Conservation (phyloP, 345 rosid genomes). For the Pistacia integerrima region DNA sequence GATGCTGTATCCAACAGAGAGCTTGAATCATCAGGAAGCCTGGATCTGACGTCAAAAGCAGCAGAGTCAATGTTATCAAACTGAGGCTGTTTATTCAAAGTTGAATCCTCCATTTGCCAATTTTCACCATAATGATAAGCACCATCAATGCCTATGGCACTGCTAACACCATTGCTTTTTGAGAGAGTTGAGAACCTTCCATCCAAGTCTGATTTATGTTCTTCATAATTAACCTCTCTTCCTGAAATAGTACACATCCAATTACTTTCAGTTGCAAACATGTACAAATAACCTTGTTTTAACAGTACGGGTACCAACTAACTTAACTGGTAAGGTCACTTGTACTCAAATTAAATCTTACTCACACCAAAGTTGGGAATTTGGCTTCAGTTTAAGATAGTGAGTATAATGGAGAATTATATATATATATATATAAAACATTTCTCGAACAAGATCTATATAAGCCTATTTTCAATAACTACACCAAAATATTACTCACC, state of each 20-base stretch:
- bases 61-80: constrained; percentile 17
- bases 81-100: constrained; percentile 15
- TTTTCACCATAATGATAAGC: constrained; percentile 20
- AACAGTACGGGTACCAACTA: background rate
- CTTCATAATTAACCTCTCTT: constrained; percentile 26
- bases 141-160: constrained; percentile 25
- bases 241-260: constrained; percentile 22
- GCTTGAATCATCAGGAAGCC: constrained; percentile 45
- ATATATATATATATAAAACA: too few relatives aligned
- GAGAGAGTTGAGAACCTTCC: background rate
- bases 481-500: constrained; percentile 27
- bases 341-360: too few relatives aligned
- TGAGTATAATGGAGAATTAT: background rate
- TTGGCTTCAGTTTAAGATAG: background rate
- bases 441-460: too few relatives aligned
- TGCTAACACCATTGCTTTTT: constrained; percentile 16
- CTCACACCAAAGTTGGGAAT: background rate
- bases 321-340: background rate
- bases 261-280: background rate
- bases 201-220: constrained; percentile 18
- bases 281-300: background rate
- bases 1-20: constrained; percentile 34
- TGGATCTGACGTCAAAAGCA: constrained; percentile 27
- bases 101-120: constrained; percentile 27
- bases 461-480: background rate